Evolutionary conservation across 768 basidiomycete genomes (phyloP), one percentile per base, ranked within the genome.

Genomic region (Asterophora lycoperdoides): DNA sequence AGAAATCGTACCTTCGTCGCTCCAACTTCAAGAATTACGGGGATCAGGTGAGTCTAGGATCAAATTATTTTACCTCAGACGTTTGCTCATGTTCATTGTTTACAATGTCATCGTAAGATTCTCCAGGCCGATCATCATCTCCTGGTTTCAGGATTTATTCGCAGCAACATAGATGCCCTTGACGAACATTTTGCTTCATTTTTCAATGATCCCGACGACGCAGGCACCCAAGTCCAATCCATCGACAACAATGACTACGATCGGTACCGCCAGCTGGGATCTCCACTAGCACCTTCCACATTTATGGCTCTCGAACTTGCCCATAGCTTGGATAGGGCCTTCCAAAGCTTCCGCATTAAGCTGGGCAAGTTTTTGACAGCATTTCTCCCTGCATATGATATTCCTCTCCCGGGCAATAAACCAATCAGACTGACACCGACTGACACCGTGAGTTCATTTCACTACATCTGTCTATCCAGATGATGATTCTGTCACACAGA

Each of bases 11-110:
- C 45, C 54, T 40, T 1, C 37, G 49, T 1, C 55, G 49, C 9
- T 64, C 64, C 10, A 69, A 72, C 48, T 67, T 65, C 52, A 66
- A 66, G 39, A 41, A n/a, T n/a, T n/a, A n/a, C n/a, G n/a, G n/a
- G n/a, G n/a, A n/a, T n/a, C n/a, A n/a, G n/a, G n/a, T n/a, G 71
- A 41, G 54, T 67, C 37, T 61, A 53, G 2, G 23, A 48, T 13
- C 69, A 72, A 60, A 62, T 64, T 40, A 18, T n/a, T n/a, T n/a
- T n/a, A n/a, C n/a, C n/a, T n/a, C n/a, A n/a, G n/a, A n/a, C n/a
- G n/a, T n/a, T n/a, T n/a, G n/a, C n/a, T n/a, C n/a, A n/a, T n/a
- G n/a, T n/a, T n/a, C n/a, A n/a, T n/a, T n/a, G n/a, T n/a, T n/a
- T n/a, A n/a, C n/a, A n/a, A 17, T 37, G 13, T 37, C n/a, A 37